Percentiles rank a stretch among this genome's conserved stretches.
phyloP scores from a whole-genome alignment of 192 early-diverging fungal genomes.

The Umbelopsis sp. region DNA sequence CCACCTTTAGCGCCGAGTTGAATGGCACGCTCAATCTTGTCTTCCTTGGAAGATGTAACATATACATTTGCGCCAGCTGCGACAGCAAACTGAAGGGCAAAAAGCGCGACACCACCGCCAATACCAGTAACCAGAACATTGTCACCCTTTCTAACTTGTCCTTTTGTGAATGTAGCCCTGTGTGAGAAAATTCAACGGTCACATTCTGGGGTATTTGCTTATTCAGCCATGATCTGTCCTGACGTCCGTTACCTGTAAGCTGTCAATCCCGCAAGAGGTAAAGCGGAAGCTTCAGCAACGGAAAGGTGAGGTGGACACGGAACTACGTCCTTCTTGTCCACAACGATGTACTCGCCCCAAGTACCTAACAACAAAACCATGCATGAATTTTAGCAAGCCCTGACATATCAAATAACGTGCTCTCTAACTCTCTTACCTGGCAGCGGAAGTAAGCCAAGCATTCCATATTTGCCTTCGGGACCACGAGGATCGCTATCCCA shows the following conservation, averaged over 20 bases:
- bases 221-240: not conserved
- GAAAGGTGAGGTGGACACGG: conserved; percentile 62
- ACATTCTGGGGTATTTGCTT: not conserved
- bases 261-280: conserved; percentile 70
- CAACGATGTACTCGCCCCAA: conserved; percentile 56
- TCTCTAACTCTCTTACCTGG: conserved; percentile 13
- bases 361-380: conserved; percentile 44
- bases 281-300: conserved; percentile 62
- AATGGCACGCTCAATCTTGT: conserved; percentile 66
- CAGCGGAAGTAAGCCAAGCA: conserved; percentile 21
- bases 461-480: conserved; percentile 26
- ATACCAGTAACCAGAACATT: conserved; percentile 73
- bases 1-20: conserved; percentile 69
- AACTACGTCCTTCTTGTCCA: conserved; percentile 49
- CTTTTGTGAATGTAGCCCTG: conserved; percentile 68
- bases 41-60: conserved; percentile 66
- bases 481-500: conserved; percentile 29
- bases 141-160: conserved; percentile 49
- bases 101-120: conserved; percentile 74
- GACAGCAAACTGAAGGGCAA: conserved; percentile 67
- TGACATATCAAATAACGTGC: too few species aligned
- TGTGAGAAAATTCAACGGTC: conserved; percentile 22
- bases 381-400: too few species aligned
- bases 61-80: conserved; percentile 70
- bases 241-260: conserved; percentile 42